A percentile compares a stretch with the other conserved stretches of the same genome.
Evolutionary conservation across 1,284 basidiomycete species (phyloP).

Genomic region (Puccinia polysora): DNA sequence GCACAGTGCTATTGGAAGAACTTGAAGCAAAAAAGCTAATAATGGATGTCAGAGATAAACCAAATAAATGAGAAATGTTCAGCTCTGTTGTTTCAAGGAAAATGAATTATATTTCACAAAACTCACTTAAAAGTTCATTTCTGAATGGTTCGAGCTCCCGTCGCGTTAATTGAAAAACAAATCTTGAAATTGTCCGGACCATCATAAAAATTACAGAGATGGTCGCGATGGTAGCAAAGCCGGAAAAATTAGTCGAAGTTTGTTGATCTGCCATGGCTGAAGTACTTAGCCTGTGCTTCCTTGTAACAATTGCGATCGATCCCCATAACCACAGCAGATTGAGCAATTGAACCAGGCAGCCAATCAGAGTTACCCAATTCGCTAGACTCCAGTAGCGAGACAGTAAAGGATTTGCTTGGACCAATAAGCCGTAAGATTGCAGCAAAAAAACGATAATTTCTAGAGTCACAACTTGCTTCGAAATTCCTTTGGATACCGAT

Average conservation of each 20-base stretch:
- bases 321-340: not conserved
- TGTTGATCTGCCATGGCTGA: not conserved
- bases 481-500: not conserved
- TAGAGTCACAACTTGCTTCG: not conserved
- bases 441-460: not conserved
- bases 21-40: constrained; percentile 12
- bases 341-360: not conserved
- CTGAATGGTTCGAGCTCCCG: not conserved
- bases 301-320: not conserved
- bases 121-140: constrained; percentile 6
- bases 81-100: not conserved
- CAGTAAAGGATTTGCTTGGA: constrained; percentile 8
- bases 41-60: not conserved
- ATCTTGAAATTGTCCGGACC: not conserved
- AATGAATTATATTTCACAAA: not conserved
- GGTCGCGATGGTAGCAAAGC: not conserved
- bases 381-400: not conserved
- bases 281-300: not conserved
- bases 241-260: not conserved
- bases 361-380: not conserved
- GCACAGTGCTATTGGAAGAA: constrained; percentile 5
- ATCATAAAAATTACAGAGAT: not conserved
- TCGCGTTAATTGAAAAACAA: not conserved
- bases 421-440: not conserved
- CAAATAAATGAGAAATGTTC: not conserved